Base-by-base conservation (phyloP, 1,284 basidiomycete species). In the Quambalaria eucalypti region DNA sequence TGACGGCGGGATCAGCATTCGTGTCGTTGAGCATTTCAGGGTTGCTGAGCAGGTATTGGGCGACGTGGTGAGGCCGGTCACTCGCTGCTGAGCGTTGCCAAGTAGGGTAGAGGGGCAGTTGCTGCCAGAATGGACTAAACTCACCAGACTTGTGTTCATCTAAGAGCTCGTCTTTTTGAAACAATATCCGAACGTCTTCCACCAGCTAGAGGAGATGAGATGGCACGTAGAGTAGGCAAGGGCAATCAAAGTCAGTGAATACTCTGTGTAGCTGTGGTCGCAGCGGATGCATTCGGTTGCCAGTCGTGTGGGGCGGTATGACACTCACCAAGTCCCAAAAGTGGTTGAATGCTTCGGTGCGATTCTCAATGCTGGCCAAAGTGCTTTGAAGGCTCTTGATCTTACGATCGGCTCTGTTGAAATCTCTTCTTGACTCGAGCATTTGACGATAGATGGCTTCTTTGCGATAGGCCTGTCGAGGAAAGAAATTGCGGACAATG, bases 371-470 rank as follows among this genome's bases (percentile, higher is more conserved):
- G 25, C 61, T 51, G 4, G 47, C 28, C 25, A 60, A 26, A 4
- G 50, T 33, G 26, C 61, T 55, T 28, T 56, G 48, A 19, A 51
- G 50, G 2, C 50, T 10, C 44, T 57, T 50, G 4, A 53, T 49
- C 10, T 33, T 25, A 48, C 59, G 50, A 48, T 66, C 64, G 16
- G 64, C 52, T 9, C 59, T 26, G 5, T 51, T 54, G 6, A 69
- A 54, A 21, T 59, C 57, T 19, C 71, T 59, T 36, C 59, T 51
- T 4, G 64, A 58, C 40, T 73, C 69, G 23, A 68, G 66, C 47
- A 73, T 44, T 44, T 60, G 52, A 29, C 71, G 65, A 38, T 67
- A 73, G 50, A 73, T 69, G 44, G 71, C 71, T 28, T 73, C 71
- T 42, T 73, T 73, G 29, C 71, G 54, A 48, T 64, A 73, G 3